phyloP scores from a whole-genome alignment of 2,329 filamentous ascomycete species.

The Epichloe scottii region DNA sequence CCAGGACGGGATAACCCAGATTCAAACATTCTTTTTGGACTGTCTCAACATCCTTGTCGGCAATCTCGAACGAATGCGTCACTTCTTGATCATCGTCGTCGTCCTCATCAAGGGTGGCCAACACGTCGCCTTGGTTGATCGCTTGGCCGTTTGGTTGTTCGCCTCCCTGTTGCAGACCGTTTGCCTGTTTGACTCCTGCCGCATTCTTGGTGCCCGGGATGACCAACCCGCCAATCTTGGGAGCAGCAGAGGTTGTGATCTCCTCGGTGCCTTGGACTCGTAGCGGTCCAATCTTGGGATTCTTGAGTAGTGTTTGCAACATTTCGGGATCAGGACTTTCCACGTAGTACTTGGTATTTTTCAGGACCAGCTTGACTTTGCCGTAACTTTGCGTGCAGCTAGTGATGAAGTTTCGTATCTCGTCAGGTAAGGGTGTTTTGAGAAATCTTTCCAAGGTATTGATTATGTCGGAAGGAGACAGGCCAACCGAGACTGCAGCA shows the following conservation, averaged over 20 bases:
- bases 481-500: conserved; percentile 87
- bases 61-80: conserved; percentile 88
- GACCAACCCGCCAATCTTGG: conserved; percentile 75
- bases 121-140: conserved; percentile 53
- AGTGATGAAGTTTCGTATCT: conserved; percentile 64
- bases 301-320: conserved; percentile 74
- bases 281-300: conserved; percentile 67
- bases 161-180: conserved; percentile 20
- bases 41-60: conserved; percentile 65
- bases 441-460: conserved; percentile 76
- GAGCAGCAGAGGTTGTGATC: conserved; percentile 69
- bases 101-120: conserved; percentile 64
- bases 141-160: conserved; percentile 34
- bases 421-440: conserved; percentile 76
- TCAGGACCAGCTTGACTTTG: conserved; percentile 88
- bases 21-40: conserved; percentile 85
- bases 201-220: conserved; percentile 94
- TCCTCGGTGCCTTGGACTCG: conserved; percentile 60
- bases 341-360: conserved; percentile 88
- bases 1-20: conserved; percentile 75
- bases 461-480: conserved; percentile 82
- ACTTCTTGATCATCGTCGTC: conserved; percentile 82
- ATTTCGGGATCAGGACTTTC: conserved; percentile 83
- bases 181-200: conserved; percentile 69
- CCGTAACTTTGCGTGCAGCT: conserved; percentile 83